Percentiles rank a stretch among this genome's conserved stretches.
These are phyloP conservation scores for Lepidium africanum DNA, from an alignment of 345 rosid species.

Conservation along the genomic window DNA sequence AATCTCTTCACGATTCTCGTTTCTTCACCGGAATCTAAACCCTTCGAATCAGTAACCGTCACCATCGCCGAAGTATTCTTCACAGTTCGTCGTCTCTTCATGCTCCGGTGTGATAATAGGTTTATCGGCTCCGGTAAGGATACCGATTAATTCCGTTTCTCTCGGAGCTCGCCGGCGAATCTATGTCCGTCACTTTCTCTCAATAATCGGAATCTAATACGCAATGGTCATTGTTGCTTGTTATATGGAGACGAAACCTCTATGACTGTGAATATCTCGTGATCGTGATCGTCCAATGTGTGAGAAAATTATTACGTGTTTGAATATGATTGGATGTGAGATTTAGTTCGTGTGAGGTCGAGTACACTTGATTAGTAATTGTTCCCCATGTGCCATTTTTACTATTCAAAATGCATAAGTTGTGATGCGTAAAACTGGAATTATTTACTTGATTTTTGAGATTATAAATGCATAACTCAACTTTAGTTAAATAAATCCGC, in stretches of 20 bases:
- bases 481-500: too few relatives aligned
- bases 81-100: conserved; percentile 18
- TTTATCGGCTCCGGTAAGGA: neutral
- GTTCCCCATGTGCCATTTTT: too few relatives aligned
- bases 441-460: too few relatives aligned
- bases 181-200: neutral
- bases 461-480: too few relatives aligned
- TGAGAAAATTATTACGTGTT: neutral
- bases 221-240: too few relatives aligned
- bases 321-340: neutral
- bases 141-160: neutral
- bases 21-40: neutral
- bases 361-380: neutral
- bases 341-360: neutral
- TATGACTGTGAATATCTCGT: neutral
- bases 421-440: too few relatives aligned
- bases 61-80: conserved; percentile 9
- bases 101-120: neutral
- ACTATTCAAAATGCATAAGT: too few relatives aligned
- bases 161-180: neutral
- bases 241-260: conserved; percentile 1
- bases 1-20: conserved; percentile 33
- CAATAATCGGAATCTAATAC: too few relatives aligned
- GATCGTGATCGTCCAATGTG: neutral
- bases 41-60: neutral